Evolutionary conservation across 164 flowering plant genomes (phyloP).

Genomic region (Vitis rotundifolia): DNA sequence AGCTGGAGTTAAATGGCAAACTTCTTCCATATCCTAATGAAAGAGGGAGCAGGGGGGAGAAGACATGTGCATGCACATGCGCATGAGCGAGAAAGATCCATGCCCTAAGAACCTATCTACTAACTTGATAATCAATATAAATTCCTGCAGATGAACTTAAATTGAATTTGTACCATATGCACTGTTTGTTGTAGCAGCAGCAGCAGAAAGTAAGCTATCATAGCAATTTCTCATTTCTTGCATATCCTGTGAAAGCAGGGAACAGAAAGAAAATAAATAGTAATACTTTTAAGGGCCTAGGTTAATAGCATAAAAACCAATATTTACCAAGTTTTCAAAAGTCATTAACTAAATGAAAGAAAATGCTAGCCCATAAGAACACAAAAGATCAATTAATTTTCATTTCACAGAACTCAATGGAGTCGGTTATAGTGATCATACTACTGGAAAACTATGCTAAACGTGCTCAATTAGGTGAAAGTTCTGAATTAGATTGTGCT

Average conservation of each 20-base stretch:
- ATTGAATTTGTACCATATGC: conserved; percentile 64
- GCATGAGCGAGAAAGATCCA: neutral
- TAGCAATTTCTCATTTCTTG: conserved; percentile 88
- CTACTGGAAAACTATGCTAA: too few species aligned
- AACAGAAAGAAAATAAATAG: neutral
- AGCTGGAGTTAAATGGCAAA: conserved; percentile 4
- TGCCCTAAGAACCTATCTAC: neutral
- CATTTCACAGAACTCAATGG: too few species aligned
- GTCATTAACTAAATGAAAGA: too few species aligned
- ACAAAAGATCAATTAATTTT: too few species aligned
- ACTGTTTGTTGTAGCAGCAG: conserved; percentile 87
- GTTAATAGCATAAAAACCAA: neutral
- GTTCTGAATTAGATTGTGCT: too few species aligned
- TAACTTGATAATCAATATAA: neutral
- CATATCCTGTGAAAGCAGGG: conserved; percentile 67
- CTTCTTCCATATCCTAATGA: too few species aligned
- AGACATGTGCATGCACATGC: neutral
- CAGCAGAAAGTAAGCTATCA: conserved; percentile 88
- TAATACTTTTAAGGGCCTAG: neutral
- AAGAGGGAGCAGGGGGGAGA: too few species aligned
- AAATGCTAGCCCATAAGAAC: too few species aligned
- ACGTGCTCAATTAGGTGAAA: too few species aligned
- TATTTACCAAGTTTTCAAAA: too few species aligned
- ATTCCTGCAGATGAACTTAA: neutral
- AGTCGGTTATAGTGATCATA: too few species aligned